Evolutionary conservation across 2,329 filamentous ascomycete species (phyloP).

Genomic region (Neonectria sp.): DNA sequence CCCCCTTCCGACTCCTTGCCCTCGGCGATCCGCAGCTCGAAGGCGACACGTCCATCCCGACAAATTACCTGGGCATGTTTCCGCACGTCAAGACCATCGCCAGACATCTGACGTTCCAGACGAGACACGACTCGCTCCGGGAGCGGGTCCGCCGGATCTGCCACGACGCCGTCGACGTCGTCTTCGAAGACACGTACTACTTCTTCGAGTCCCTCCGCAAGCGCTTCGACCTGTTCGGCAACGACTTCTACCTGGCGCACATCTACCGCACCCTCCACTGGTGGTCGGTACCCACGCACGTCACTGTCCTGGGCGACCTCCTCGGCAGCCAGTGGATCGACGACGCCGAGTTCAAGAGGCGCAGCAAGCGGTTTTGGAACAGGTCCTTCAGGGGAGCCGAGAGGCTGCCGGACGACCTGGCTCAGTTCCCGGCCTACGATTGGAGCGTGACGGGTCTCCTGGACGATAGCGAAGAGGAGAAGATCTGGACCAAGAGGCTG

Average conservation of each 20-base stretch:
- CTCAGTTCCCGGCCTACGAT: constrained; percentile 62
- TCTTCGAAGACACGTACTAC: constrained; percentile 77
- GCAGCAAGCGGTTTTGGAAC: constrained; percentile 84
- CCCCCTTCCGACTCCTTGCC: constrained; percentile 89
- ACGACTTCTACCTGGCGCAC: constrained; percentile 95
- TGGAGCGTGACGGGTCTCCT: constrained; percentile 67
- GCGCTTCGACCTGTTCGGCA: constrained; percentile 88
- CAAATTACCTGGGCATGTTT: constrained; percentile 66
- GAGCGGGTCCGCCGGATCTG: constrained; percentile 66
- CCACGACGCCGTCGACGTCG: constrained; percentile 74
- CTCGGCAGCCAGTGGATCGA: constrained; percentile 96
- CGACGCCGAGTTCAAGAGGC: constrained; percentile 84
- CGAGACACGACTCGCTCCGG: constrained; percentile 62
- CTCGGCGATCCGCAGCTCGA: constrained; percentile 95
- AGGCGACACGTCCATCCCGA: constrained; percentile 87
- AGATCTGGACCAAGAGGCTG: constrained; percentile 80
- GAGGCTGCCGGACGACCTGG: constrained; percentile 72
- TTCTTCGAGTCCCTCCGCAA: constrained; percentile 80
- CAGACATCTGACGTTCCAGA: constrained; percentile 64
- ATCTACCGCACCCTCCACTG: constrained; percentile 88
- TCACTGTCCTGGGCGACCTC: constrained; percentile 90
- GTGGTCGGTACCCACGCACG: constrained; percentile 89
- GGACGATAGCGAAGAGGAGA: constrained; percentile 59
- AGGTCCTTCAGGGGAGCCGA: constrained; percentile 80
- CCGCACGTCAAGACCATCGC: constrained; percentile 66